Base-by-base conservation (phyloP, 2,329 filamentous ascomycete species). In the Cercospora beticola region DNA sequence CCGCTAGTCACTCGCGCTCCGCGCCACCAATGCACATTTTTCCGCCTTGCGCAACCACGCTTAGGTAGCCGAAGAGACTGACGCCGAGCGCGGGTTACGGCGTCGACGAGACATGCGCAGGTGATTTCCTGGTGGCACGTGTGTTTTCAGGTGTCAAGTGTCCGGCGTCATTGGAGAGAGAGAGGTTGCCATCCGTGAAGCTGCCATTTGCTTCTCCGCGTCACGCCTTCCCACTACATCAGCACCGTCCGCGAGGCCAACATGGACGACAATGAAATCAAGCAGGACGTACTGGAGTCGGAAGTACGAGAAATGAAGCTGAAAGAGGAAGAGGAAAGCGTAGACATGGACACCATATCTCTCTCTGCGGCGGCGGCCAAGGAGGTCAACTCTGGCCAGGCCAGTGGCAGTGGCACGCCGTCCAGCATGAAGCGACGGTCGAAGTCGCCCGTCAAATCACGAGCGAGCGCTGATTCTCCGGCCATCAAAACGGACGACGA, bases 241-340 rank as follows among this genome's bases (percentile, higher is more conserved):
- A 67, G 63, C 74, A 67, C 67, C 43, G 64, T 68, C 60, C 65
- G 58, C 66, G 69, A 66, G 66, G 67, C 59, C 63, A 73, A 72
- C 66, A 84, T 83, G 81, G 78, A 80, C 68, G 79, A 79, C 71
- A 74, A 73, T 69, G 77, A 79, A 62, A 69, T 73, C 40, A 79
- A 80, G 68, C 76, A 78, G 21, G 77, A 77, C 46, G 75, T 74
- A 57, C 76, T 83, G 49, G 81, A 81, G 75, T 80, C 81, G 21
- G 81, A 82, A 74, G 77, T 83, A 67, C 79, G 79, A 70, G 79
- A 81, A 61, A 82, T 83, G 81, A 80, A 81, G 73, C 73, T 84
- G 70, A 81, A 82, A 76, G 81, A 81, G 78, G 79, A 80, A 73
- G 74, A 72, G 56, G 56, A 68, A 33, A 72, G 71, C 60, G 72